Percentiles rank a stretch among this genome's conserved stretches.
These are phyloP conservation scores for Tanozyma kutaoensis DNA, from an alignment of 805 yeast genomes.

Conservation along the genomic window DNA sequence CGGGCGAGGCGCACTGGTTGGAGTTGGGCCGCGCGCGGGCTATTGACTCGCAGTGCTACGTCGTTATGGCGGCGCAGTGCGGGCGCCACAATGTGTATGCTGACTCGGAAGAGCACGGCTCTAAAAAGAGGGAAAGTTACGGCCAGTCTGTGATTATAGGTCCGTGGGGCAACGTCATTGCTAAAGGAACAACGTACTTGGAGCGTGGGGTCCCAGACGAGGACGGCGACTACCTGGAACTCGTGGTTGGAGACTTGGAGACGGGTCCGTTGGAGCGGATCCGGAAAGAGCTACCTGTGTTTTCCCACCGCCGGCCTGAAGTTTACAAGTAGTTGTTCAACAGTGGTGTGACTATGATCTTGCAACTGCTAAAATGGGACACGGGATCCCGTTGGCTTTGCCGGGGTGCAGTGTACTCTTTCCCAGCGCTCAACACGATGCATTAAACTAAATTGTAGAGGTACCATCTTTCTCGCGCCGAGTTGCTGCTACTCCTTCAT, in stretches of 20 bases:
- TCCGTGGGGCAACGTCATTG: slow-evolving; percentile 80
- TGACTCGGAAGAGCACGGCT: slow-evolving; percentile 12
- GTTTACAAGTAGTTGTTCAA: no score
- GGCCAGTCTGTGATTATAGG: slow-evolving; percentile 84
- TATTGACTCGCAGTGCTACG: slow-evolving; percentile 76
- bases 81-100: slow-evolving; percentile 55
- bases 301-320: slow-evolving; percentile 46
- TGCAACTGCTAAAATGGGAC: no score
- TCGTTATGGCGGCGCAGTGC: slow-evolving; percentile 79
- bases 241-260: slow-evolving; percentile 57
- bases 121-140: slow-evolving; percentile 50
- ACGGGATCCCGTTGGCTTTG: no score
- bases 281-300: slow-evolving; percentile 63
- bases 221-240: slow-evolving; percentile 24
- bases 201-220: slow-evolving; percentile 9
- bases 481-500: no score
- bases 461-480: no score
- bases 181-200: slow-evolving; percentile 25
- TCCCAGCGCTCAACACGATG: no score
- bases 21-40: slow-evolving; percentile 73
- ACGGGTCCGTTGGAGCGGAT: slow-evolving; percentile 31
- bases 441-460: no score
- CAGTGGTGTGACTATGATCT: no score
- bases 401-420: no score
- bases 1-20: slow-evolving; percentile 90